Evolutionary conservation across 228 moss, liverwort and hornwort genomes (phyloP), one percentile per base, ranked within the genome.

Genomic region (Sphagnum magellanicum): DNA sequence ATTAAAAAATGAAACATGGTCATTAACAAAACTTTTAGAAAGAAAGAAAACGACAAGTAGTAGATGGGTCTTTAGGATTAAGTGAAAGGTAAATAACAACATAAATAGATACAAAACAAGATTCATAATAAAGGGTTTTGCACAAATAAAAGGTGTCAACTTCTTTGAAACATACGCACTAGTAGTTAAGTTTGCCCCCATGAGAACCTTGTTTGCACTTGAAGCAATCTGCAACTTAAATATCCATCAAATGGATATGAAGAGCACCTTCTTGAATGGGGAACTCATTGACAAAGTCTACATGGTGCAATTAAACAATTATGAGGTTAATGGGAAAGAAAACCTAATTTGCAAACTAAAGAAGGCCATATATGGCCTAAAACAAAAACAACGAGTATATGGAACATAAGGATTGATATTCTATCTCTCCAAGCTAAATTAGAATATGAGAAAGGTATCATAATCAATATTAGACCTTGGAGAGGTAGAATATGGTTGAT

Each of bases 61-160:
- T 59, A 59, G 49, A 17, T 70, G 70, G 70, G 48, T 70, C 59
- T 70, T 59, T 49, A 59, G 32, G 10, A 47, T 58, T 12, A 70
- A 70, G 48, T 49, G 16, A 57, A 46, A 57, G 6, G 4, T 7
- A 15, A 60, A 16, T 48, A 49, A 49, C 4, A 59, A 70, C 17
- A 49, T 70, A 6, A 13, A 53, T 48, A 58, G 60, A 60, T 58
- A 70, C 48, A 59, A 59, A 50, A 4, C 60, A n/a, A 17, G 70
- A 17, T 57, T 70, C 0, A 4, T 70, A 8, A 59, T 4, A 12
- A 59, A 49, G 12, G 70, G 70, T 5, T 70, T 5, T 57, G 0
- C 11, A 4, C 32, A 59, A 15, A 16, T 47, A 6, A 60, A 57
- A 6, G 53, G 60, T 6, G 60, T 58, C 12, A 32, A 70, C 17